These are phyloP conservation scores for Conoideocrella luteorostrata DNA, from an alignment of 2,329 filamentous ascomycete species.

Conservation along the genomic window DNA sequence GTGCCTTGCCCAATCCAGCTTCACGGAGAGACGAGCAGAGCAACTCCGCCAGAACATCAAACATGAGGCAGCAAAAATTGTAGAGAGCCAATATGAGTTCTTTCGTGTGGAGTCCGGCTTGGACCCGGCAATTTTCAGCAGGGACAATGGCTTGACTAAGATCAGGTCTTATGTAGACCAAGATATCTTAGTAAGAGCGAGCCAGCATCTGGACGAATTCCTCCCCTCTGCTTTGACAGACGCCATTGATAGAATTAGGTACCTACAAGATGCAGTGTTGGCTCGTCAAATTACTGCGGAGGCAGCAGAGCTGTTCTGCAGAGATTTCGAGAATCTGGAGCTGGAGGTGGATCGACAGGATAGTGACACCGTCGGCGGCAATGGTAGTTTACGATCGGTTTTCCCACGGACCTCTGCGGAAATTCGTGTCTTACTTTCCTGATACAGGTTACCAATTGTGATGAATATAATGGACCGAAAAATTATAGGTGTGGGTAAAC, in stretches of 20 bases:
- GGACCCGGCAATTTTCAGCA: slow-evolving; percentile 51
- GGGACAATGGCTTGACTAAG: slow-evolving; percentile 29
- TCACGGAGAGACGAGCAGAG: slow-evolving; percentile 50
- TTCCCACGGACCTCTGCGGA: slow-evolving; percentile 56
- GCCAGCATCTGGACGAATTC: slow-evolving; percentile 80
- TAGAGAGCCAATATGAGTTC: slow-evolving; percentile 63
- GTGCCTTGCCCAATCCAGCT: slow-evolving; percentile 53
- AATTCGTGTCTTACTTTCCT: slow-evolving; percentile 53
- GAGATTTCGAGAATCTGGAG: slow-evolving; percentile 66
- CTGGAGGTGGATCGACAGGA: slow-evolving; percentile 40
- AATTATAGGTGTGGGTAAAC: too few relatives aligned
- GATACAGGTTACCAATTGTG: too few relatives aligned
- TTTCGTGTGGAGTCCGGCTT: slow-evolving; percentile 73
- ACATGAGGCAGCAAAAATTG: slow-evolving; percentile 49
- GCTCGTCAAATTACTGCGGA: slow-evolving; percentile 73
- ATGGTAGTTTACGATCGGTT: slow-evolving; percentile 25
- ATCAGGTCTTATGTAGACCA: slow-evolving; percentile 39
- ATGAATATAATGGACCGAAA: too few relatives aligned
- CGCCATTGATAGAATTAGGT: slow-evolving; percentile 72
- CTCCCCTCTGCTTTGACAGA: slow-evolving; percentile 90
- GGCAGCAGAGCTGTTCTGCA: slow-evolving; percentile 77
- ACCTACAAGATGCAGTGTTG: slow-evolving; percentile 64
- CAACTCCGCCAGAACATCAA: slow-evolving; percentile 53
- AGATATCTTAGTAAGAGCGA: slow-evolving; percentile 54
- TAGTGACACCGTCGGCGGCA: slow-evolving; percentile 19